Base-by-base conservation (phyloP, 306 rosid genomes). In the Lathyrus aphaca region DNA sequence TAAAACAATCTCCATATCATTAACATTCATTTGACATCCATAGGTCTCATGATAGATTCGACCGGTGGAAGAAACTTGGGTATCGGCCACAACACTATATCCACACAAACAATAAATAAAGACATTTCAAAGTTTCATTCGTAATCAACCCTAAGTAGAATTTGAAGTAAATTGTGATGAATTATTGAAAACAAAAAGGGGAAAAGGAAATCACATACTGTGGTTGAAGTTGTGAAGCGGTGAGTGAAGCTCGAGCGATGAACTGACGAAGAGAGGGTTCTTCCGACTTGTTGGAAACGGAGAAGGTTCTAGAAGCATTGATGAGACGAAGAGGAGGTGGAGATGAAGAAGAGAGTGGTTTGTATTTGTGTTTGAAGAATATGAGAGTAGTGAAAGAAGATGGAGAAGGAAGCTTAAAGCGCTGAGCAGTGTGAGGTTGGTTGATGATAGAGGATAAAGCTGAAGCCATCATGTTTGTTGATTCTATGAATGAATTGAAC, bases 21-120 rank as follows among this genome's bases (percentile, higher is more conserved):
- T 95, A 14, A 95, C 85, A 44, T 95, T 95, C 99, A 95, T 95
- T 63, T 95, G 97, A 74, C 99, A 95, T 37, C 99, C 97, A 74
- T 95, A 95, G 5, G 97, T 95, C 88, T 95, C 99, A 3, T 95
- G 99, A 81, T 88, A 94, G 71, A 94, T 86, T 37, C 99, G 87
- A 13, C 92, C 96, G 19, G 82, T 80, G 1, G 86, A 69, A 75
- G 87, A 58, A 73, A 64, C 87, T 80, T 91, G 88, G 5, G 80
- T 19, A 32, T 79, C 87, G 15, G 83, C 70, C 38, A 74, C 76
- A 75, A 73, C 30, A 67, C 99, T 91, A 85, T 91, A 83, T 10
- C 68, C n/a, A n/a, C 21, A 60, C 25, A 75, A 67, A 66, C 14
- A 68, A 44, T 15, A 12, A 45, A 61, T 46, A 46, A 46, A 70